phyloP scores from a whole-genome alignment of 805 yeast species.

The Dipodascus geniculatus region DNA sequence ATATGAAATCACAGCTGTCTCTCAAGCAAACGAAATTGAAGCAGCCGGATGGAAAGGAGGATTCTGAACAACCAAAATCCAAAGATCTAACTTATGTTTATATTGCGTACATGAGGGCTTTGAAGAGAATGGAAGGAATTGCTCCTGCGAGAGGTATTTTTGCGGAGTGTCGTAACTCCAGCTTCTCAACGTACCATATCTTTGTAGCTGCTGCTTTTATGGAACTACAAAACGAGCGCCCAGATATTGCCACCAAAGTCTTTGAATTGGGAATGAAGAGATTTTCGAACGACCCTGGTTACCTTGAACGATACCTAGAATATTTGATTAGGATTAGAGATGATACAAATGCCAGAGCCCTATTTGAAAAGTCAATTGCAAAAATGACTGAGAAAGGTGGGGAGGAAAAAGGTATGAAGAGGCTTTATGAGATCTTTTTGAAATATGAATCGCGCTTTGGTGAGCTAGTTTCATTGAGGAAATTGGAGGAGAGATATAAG shows the following conservation, averaged over 20 bases:
- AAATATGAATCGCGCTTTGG: constrained; percentile 60
- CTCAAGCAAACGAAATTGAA: constrained; percentile 8
- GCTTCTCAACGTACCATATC: constrained; percentile 58
- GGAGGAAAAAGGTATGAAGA: constrained; percentile 26
- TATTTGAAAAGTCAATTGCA: constrained; percentile 67
- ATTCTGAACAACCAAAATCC: constrained; percentile 14
- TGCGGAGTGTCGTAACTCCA: constrained; percentile 53
- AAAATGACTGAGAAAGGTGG: constrained; percentile 33
- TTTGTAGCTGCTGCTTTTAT: constrained; percentile 72
- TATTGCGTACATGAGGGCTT: constrained; percentile 56
- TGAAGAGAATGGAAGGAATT: constrained; percentile 54
- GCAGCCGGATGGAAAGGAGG: constrained; percentile 11
- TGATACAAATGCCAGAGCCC: constrained; percentile 64
- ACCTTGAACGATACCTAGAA: constrained; percentile 55
- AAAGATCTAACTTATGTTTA: constrained; percentile 52
- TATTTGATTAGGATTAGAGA: constrained; percentile 59
- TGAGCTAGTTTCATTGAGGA: constrained; percentile 52
- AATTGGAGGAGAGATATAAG: constrained; percentile 54
- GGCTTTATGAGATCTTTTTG: constrained; percentile 47
- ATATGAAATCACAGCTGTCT: constrained; percentile 30
- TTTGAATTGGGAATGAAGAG: constrained; percentile 68
- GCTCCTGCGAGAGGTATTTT: constrained; percentile 65
- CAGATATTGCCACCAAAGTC: constrained; percentile 59
- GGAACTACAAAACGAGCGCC: constrained; percentile 55
- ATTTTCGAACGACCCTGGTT: constrained; percentile 44